A percentile compares a stretch with the other conserved stretches of the same genome.
These are phyloP conservation scores for Malus hybrid DNA, from an alignment of 331 rosid species.

Conservation along the genomic window DNA sequence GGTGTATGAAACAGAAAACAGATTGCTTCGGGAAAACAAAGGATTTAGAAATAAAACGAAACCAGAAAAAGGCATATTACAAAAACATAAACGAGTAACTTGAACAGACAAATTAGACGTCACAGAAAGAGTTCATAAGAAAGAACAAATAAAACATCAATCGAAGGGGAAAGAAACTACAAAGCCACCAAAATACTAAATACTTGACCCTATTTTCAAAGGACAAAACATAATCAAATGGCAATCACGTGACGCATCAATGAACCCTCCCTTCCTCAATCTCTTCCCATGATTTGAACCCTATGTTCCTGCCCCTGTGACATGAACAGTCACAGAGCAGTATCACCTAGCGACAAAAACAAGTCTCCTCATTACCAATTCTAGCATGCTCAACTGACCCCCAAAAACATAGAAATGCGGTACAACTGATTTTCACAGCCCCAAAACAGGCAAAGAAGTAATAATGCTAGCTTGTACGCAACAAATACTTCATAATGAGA, in stretches of 20 bases:
- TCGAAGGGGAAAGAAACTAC: background rate
- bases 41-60: background rate
- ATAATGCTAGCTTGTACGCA: background rate
- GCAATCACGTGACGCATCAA: background rate
- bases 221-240: background rate
- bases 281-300: background rate
- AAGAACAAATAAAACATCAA: background rate
- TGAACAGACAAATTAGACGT: background rate
- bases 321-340: background rate
- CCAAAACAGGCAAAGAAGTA: background rate
- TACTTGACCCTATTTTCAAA: background rate
- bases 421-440: background rate
- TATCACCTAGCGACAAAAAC: background rate
- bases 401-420: background rate
- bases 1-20: background rate
- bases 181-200: background rate
- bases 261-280: background rate
- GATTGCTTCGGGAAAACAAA: background rate
- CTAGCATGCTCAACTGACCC: background rate
- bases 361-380: background rate
- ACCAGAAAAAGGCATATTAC: background rate
- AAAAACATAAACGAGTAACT: background rate
- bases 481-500: background rate
- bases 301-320: background rate
- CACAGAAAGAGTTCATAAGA: background rate